Percentiles rank a stretch among this genome's conserved stretches.
These are phyloP conservation scores for Stachybotrys echinatus DNA, from an alignment of 2,329 filamentous ascomycete genomes.

Conservation along the genomic window DNA sequence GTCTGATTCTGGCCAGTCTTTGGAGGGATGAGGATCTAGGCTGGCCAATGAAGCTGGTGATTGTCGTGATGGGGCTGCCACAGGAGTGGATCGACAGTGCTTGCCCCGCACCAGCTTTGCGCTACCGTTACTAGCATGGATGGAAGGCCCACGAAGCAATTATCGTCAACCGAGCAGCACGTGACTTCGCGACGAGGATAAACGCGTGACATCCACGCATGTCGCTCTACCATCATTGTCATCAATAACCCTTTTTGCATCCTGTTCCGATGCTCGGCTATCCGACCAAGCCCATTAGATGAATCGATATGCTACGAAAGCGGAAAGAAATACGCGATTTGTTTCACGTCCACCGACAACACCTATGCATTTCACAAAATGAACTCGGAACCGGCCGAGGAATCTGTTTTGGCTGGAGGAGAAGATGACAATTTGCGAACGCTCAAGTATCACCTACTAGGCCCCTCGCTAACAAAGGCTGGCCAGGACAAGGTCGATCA, in stretches of 20 bases:
- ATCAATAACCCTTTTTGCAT: neutral
- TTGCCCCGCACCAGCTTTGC: neutral
- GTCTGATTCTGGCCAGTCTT: neutral
- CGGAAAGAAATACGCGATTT: neutral
- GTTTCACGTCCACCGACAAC: neutral
- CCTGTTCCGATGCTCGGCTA: neutral
- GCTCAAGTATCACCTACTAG: slow-evolving; percentile 84
- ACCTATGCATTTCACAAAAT: slow-evolving; percentile 3
- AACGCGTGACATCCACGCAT: neutral
- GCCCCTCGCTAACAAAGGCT: slow-evolving; percentile 87
- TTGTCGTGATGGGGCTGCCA: neutral
- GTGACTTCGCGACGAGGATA: neutral
- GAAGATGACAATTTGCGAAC: slow-evolving; percentile 41
- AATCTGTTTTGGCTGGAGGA: slow-evolving; percentile 1
- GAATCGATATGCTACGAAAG: neutral
- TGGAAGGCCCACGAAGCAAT: neutral
- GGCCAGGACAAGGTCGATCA: slow-evolving; percentile 94
- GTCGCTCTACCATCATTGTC: too few species aligned
- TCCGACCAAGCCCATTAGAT: too few species aligned
- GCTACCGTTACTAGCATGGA: neutral
- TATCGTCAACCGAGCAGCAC: neutral
- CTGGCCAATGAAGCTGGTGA: neutral
- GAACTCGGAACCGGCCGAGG: slow-evolving; percentile 6
- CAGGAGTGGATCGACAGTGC: neutral
- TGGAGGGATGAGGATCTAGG: neutral